A percentile compares a stretch with the other conserved stretches of the same genome.
phyloP scores from a whole-genome alignment of 495 filamentous ascomycete genomes.

The Xylaria castorea region DNA sequence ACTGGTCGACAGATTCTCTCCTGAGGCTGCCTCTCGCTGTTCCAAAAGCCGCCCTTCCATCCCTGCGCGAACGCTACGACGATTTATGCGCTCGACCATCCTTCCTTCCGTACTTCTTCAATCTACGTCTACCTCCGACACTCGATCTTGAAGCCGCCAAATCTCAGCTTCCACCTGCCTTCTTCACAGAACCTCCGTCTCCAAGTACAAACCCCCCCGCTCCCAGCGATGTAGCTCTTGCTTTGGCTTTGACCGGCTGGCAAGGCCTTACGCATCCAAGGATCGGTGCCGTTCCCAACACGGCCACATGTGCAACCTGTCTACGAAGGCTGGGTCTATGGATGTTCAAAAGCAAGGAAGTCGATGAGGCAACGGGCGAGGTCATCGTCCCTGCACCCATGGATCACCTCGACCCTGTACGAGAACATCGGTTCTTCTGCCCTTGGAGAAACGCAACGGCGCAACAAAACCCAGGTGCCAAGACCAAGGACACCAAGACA shows the following conservation, averaged over 20 bases:
- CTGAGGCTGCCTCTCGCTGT: conserved; percentile 62
- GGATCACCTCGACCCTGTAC: conserved; percentile 68
- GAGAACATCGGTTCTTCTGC: conserved; percentile 81
- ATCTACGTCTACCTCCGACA: conserved; percentile 53
- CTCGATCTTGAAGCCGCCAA: conserved; percentile 58
- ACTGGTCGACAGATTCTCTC: conserved; percentile 48
- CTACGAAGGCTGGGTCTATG: conserved; percentile 90
- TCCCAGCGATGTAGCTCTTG: conserved; percentile 71
- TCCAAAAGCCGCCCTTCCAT: conserved; percentile 59
- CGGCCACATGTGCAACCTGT: conserved; percentile 82
- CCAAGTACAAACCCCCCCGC: conserved; percentile 35
- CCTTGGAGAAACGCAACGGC: conserved; percentile 72
- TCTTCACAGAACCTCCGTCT: conserved; percentile 51
- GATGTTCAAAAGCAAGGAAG: conserved; percentile 78
- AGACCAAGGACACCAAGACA: conserved; percentile 41
- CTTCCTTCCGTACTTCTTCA: conserved; percentile 60
- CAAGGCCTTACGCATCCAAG: conserved; percentile 69
- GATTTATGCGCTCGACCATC: conserved; percentile 53
- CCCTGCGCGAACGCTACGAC: conserved; percentile 67
- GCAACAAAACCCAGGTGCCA: conserved; percentile 58
- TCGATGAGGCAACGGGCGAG: conserved; percentile 53
- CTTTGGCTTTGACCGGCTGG: conserved; percentile 88
- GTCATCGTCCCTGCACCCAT: conserved; percentile 63
- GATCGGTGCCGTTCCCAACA: conserved; percentile 62
- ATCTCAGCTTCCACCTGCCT: conserved; percentile 53